Evolutionary conservation across 352 stramenopile genomes (phyloP).

Genomic region (Phytopythium delawarense): DNA sequence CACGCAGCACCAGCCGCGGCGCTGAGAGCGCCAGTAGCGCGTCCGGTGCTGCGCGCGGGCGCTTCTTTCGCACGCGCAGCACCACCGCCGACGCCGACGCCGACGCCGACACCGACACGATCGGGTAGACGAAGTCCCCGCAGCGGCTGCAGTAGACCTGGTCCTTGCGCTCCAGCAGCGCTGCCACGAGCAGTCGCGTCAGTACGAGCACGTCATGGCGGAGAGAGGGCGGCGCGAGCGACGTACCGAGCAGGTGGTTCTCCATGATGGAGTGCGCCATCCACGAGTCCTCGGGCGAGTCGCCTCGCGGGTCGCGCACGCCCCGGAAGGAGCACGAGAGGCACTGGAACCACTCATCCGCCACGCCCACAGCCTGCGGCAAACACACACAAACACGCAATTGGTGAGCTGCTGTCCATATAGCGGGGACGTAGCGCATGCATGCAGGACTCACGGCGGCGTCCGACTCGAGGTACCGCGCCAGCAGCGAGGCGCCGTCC

Average conservation of each 20-base stretch:
- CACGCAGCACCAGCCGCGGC: conserved; percentile 30
- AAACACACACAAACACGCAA: background rate
- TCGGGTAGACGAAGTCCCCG: conserved; percentile 57
- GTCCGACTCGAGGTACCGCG: conserved; percentile 12
- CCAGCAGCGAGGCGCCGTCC: conserved; percentile 10
- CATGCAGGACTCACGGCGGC: background rate
- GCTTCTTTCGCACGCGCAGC: conserved; percentile 7
- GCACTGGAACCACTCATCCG: conserved; percentile 34
- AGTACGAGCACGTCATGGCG: background rate
- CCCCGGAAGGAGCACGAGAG: conserved; percentile 49
- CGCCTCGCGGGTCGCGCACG: conserved; percentile 21
- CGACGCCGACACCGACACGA: conserved; percentile 21
- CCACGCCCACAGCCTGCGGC: background rate
- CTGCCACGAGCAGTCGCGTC: conserved; percentile 12
- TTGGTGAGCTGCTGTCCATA: too few species aligned
- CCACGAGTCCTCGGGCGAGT: conserved; percentile 4
- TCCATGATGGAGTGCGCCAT: conserved; percentile 59
- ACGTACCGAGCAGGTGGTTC: conserved; percentile 56
- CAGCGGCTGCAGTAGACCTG: conserved; percentile 60
- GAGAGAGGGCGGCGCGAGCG: background rate
- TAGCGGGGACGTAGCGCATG: background rate
- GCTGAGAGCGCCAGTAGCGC: conserved; percentile 10
- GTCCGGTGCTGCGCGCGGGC: background rate
- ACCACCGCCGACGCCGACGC: conserved; percentile 16
- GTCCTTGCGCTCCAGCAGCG: conserved; percentile 35